Conservation (phyloP, 2,329 filamentous ascomycete genomes). For the Xylaria sp. region DNA sequence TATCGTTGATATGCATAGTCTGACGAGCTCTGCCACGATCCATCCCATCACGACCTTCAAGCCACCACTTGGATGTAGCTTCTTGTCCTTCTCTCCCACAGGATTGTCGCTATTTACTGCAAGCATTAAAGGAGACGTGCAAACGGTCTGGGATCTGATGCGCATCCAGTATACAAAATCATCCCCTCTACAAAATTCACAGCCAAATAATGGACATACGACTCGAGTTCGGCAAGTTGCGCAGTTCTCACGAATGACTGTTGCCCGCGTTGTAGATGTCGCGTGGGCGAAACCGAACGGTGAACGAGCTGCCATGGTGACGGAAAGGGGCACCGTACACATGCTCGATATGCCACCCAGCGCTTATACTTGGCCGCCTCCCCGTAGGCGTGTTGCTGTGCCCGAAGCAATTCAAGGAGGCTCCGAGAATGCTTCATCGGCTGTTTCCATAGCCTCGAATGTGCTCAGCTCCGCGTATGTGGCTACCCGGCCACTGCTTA, state of each 20-base stretch:
- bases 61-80: conserved; percentile 77
- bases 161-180: conserved; percentile 66
- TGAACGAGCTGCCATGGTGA: conserved; percentile 85
- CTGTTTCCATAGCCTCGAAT: conserved; percentile 73
- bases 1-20: conserved; percentile 70
- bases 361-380: conserved; percentile 87
- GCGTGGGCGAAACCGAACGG: conserved; percentile 83
- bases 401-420: conserved; percentile 53
- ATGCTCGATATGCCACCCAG: conserved; percentile 84
- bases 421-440: conserved; percentile 57
- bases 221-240: conserved; percentile 81
- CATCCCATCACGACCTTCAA: conserved; percentile 74
- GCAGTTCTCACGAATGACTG: conserved; percentile 88
- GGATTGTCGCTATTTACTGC: conserved; percentile 78
- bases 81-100: conserved; percentile 76
- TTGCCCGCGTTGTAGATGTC: conserved; percentile 88
- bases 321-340: conserved; percentile 93
- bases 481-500: conserved; percentile 66
- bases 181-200: conserved; percentile 61
- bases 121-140: conserved; percentile 82
- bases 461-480: conserved; percentile 73
- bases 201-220: conserved; percentile 53
- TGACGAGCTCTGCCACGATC: conserved; percentile 58
- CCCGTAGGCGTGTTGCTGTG: conserved; percentile 55
- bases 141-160: conserved; percentile 82